Conservation (phyloP, 495 filamentous ascomycete genomes). For the Aspergillus incahuasiensis region DNA sequence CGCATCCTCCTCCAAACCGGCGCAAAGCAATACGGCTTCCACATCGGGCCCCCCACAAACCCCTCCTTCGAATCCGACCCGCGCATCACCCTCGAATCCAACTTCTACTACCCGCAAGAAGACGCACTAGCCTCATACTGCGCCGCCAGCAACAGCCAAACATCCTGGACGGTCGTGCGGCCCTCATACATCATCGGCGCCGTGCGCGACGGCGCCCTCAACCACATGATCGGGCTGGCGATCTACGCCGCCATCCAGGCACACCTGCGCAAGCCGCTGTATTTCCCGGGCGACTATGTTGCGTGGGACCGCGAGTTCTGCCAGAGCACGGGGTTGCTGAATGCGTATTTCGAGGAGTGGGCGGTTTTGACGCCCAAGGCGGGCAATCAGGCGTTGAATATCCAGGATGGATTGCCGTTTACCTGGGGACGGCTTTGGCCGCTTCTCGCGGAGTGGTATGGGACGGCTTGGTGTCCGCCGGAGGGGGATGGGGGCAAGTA, state of each 20-base stretch:
- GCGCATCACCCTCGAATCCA: conserved; percentile 37
- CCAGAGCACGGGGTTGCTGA: conserved; percentile 36
- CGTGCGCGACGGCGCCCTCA: conserved; percentile 47
- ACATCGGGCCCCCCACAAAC: conserved; percentile 40
- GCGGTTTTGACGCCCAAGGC: conserved; percentile 33
- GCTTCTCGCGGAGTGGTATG: conserved; percentile 40
- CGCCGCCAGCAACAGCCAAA: conserved; percentile 17
- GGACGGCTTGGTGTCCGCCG: conserved; percentile 24
- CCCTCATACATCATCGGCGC: conserved; percentile 48
- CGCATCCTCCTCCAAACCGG: conserved; percentile 50
- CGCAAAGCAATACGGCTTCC: conserved; percentile 48
- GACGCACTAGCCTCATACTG: conserved; percentile 24
- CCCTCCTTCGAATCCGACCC: conserved; percentile 45
- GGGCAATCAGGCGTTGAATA: conserved; percentile 43
- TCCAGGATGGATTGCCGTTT: conserved; percentile 37
- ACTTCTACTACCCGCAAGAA: conserved; percentile 54
- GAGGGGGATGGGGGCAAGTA: conserved; percentile 25
- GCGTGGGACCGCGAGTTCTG: conserved; percentile 40
- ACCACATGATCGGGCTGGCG: conserved; percentile 42
- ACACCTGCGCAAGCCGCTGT: conserved; percentile 29
- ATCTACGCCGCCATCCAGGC: conserved; percentile 44
- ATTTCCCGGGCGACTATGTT: conserved; percentile 36
- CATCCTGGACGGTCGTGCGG: conserved; percentile 35
- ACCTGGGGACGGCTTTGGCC: conserved; percentile 45
- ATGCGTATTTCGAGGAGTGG: conserved; percentile 50